Conservation (phyloP, 2,329 filamentous ascomycete species). For the Aspergillus ustus region DNA sequence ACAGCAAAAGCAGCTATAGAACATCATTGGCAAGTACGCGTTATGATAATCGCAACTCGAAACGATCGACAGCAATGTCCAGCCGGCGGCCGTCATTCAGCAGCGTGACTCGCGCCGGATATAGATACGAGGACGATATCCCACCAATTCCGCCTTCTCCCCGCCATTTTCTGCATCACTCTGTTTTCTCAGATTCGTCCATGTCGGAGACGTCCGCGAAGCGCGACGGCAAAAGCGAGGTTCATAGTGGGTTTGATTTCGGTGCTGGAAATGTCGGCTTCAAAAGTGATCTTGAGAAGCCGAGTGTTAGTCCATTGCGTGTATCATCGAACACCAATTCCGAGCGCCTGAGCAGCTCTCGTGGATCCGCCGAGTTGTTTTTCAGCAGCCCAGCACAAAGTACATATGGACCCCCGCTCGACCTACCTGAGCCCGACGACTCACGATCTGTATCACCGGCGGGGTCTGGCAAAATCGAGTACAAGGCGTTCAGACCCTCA, state of each 20-base stretch:
- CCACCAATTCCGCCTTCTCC: conserved; percentile 39
- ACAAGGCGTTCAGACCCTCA: conserved; percentile 28
- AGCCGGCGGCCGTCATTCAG: conserved; percentile 38
- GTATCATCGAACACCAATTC: conserved; percentile 27
- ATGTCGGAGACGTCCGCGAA: conserved; percentile 30
- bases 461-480: conserved; percentile 16
- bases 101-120: conserved; percentile 35
- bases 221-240: conserved; percentile 26
- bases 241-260: conserved; percentile 38
- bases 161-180: conserved; percentile 21
- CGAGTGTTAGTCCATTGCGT: conserved; percentile 18
- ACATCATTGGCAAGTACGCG: conserved; percentile 47
- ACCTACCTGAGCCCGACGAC: conserved; percentile 28
- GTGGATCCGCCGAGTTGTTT: conserved; percentile 29
- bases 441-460: conserved; percentile 23
- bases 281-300: conserved; percentile 16
- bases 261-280: conserved; percentile 18
- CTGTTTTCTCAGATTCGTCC: conserved; percentile 30
- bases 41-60: conserved; percentile 35
- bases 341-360: conserved; percentile 25
- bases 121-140: conserved; percentile 36
- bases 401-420: conserved; percentile 21
- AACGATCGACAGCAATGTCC: conserved; percentile 38
- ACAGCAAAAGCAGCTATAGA: conserved; percentile 46
- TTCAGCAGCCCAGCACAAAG: conserved; percentile 26